These are phyloP conservation scores for Primulina tabacum DNA, from an alignment of 257 asterid genomes.

Conservation along the genomic window DNA sequence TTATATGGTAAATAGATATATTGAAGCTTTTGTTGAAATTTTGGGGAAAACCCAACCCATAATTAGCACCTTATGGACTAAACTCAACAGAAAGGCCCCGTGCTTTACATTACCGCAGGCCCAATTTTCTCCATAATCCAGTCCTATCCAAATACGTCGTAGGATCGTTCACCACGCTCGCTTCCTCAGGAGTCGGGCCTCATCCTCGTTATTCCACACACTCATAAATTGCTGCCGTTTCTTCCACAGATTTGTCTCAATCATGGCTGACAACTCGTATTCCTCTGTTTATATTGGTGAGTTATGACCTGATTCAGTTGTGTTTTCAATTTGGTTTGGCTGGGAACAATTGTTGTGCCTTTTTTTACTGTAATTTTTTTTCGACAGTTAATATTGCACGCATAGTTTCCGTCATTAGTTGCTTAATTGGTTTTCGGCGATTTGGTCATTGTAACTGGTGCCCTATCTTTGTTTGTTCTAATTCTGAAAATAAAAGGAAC, in stretches of 20 bases:
- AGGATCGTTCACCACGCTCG: not conserved
- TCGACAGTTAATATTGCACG: too few relatives aligned
- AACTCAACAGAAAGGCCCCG: not conserved
- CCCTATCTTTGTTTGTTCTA: not conserved
- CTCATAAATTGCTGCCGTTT: not conserved
- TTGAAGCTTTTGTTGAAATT: not conserved
- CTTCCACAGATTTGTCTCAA: not conserved
- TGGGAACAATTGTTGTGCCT: not conserved
- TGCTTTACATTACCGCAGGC: not conserved
- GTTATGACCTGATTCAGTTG: not conserved
- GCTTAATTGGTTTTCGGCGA: not conserved
- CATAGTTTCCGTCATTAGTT: not conserved
- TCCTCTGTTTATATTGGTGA: constrained; percentile 65
- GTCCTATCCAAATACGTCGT: not conserved
- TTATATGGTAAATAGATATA: too few relatives aligned
- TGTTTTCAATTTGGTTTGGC: not conserved
- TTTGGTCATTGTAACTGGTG: not conserved
- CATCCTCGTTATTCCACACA: not conserved
- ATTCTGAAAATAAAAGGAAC: too few relatives aligned
- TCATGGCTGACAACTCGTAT: constrained; percentile 57
- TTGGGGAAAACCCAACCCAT: not conserved
- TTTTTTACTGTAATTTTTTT: too few relatives aligned
- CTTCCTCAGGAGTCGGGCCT: not conserved
- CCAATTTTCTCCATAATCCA: not conserved
- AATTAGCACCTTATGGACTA: not conserved